These are phyloP conservation scores for Nowakowskiella sp. DNA, from an alignment of 192 early-diverging fungal genomes.

Conservation along the genomic window DNA sequence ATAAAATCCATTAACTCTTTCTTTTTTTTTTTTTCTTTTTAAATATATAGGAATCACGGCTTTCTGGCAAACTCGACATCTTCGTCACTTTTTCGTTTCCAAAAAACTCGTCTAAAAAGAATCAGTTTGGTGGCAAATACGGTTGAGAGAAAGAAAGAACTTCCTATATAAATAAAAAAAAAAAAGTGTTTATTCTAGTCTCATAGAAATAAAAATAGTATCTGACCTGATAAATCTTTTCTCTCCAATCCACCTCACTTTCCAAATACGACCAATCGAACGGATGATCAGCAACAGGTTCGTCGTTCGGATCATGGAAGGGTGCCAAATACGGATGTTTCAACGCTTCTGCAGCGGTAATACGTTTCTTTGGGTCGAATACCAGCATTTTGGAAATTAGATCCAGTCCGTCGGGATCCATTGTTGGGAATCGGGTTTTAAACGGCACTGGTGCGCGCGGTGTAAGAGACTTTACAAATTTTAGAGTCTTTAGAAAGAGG, in stretches of 20 bases:
- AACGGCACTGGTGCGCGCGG: slow-evolving; percentile 74
- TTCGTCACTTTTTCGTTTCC: slow-evolving; percentile 12
- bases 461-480: slow-evolving; percentile 84
- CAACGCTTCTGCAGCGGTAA: slow-evolving; percentile 78
- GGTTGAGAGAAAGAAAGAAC: no score
- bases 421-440: slow-evolving; percentile 66
- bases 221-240: slow-evolving; percentile 3
- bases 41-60: slow-evolving; percentile 1
- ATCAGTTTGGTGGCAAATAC: not conserved
- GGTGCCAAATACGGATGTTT: slow-evolving; percentile 83
- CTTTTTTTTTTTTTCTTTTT: not conserved
- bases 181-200: no score
- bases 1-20: not conserved
- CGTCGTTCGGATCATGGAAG: slow-evolving; percentile 85
- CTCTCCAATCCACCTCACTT: slow-evolving; percentile 81
- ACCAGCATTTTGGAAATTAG: slow-evolving; percentile 86
- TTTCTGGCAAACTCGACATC: slow-evolving; percentile 13
- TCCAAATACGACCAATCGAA: slow-evolving; percentile 98
- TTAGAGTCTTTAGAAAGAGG: slow-evolving; percentile 52
- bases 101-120: slow-evolving; percentile 23
- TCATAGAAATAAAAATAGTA: no score
- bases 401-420: slow-evolving; percentile 68
- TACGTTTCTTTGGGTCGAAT: slow-evolving; percentile 86
- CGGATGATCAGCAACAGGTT: slow-evolving; percentile 63
- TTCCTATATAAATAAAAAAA: no score